A percentile compares a stretch with the other conserved stretches of the same genome.
Evolutionary conservation across 768 basidiomycete species (phyloP).

Genomic region (Hygrocybe punicea): DNA sequence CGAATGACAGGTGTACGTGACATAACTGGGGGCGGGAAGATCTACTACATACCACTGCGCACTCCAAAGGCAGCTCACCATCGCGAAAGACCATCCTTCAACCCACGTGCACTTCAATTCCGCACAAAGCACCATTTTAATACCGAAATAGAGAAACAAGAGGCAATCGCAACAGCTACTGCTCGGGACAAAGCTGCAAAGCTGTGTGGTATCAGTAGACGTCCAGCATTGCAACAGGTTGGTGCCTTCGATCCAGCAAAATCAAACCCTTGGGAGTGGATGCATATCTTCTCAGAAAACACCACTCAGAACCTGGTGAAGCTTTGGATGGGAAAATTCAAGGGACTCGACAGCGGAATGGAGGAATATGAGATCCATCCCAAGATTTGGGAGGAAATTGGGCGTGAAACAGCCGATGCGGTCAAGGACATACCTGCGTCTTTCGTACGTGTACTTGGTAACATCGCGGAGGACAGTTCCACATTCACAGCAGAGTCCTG

Average conservation of each 20-base stretch:
- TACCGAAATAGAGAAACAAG: not conserved
- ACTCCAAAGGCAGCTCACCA: not conserved
- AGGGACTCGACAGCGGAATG: constrained; percentile 30
- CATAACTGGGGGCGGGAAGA: constrained; percentile 4
- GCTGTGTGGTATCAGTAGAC: constrained; percentile 29
- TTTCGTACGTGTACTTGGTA: constrained; percentile 28
- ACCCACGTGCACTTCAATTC: constrained; percentile 19
- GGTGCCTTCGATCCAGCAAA: constrained; percentile 23
- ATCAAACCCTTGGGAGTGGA: constrained; percentile 41
- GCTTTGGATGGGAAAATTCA: constrained; percentile 41
- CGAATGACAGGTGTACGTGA: constrained; percentile 24
- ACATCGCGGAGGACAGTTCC: constrained; percentile 22
- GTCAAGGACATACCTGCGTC: constrained; percentile 28
- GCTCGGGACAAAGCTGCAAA: constrained; percentile 14
- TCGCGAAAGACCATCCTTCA: not conserved
- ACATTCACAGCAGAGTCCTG: constrained; percentile 37
- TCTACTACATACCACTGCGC: constrained; percentile 25
- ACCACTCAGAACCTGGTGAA: constrained; percentile 35
- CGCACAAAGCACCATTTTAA: constrained; percentile 11
- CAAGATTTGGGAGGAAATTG: constrained; percentile 35
- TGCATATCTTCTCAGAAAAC: constrained; percentile 47
- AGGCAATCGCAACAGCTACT: not conserved
- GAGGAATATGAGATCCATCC: constrained; percentile 26
- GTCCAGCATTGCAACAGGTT: constrained; percentile 25
- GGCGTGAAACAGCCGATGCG: constrained; percentile 28